Percentiles rank a stretch among this genome's conserved stretches.
These are phyloP conservation scores for Colletotrichum siamense DNA, from an alignment of 2,329 filamentous ascomycete species.

Conservation along the genomic window DNA sequence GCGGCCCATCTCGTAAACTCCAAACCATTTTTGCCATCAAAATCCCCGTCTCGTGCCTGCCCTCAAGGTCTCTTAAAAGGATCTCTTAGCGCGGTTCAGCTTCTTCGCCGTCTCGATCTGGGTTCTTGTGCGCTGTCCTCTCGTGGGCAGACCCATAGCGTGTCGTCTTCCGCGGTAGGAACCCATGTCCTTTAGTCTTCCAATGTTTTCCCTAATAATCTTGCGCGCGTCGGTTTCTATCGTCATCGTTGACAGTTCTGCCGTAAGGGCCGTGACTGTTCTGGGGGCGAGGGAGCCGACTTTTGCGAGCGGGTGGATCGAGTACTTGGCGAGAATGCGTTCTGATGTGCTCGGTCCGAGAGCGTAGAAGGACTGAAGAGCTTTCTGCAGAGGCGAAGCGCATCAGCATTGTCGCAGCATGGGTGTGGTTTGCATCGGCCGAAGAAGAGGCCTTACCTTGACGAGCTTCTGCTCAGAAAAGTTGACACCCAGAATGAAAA, in stretches of 20 bases:
- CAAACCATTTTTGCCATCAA: not conserved
- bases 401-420: conserved; percentile 1
- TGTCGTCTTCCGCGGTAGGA: conserved; percentile 88
- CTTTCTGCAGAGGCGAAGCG: conserved; percentile 54
- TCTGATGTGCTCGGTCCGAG: conserved; percentile 74
- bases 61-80: conserved; percentile 31
- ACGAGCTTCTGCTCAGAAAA: conserved; percentile 86
- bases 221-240: conserved; percentile 88
- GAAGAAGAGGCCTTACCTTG: conserved; percentile 61
- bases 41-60: not conserved
- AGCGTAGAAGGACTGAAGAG: conserved; percentile 85
- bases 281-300: conserved; percentile 77
- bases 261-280: conserved; percentile 81
- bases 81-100: conserved; percentile 63
- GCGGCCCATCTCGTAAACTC: not conserved
- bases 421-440: not conserved
- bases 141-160: conserved; percentile 89
- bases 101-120: conserved; percentile 69
- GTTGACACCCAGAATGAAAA: conserved; percentile 85
- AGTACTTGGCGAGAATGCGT: conserved; percentile 85
- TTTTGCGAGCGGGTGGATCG: conserved; percentile 83
- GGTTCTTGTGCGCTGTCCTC: conserved; percentile 86
- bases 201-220: conserved; percentile 83
- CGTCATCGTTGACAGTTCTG: conserved; percentile 88
- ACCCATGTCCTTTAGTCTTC: conserved; percentile 86